A percentile compares a stretch with the other conserved stretches of the same genome.
These are phyloP conservation scores for Phytophthora aleatoria DNA, from an alignment of 352 stramenopile species.

Conservation along the genomic window DNA sequence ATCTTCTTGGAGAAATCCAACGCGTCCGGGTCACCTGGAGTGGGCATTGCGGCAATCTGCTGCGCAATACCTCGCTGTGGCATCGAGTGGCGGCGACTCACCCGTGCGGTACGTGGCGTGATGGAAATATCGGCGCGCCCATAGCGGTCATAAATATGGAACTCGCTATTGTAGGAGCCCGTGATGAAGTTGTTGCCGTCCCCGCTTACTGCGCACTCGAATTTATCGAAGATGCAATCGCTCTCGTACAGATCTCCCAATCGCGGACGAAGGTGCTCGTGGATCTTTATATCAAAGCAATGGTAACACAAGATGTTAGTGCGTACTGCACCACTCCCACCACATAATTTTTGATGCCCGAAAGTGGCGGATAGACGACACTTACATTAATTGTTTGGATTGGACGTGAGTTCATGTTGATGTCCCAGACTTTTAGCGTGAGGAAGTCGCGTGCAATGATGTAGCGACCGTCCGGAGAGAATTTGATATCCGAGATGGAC, in stretches of 20 bases:
- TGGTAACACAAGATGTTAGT: background rate
- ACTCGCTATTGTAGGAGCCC: slow-evolving; percentile 95
- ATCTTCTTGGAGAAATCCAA: slow-evolving; percentile 88
- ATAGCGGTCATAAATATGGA: slow-evolving; percentile 92
- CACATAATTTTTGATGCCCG: no score
- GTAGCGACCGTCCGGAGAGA: slow-evolving; percentile 93
- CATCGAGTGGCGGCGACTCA: slow-evolving; percentile 70
- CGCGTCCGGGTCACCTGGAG: slow-evolving; percentile 45
- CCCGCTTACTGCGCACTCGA: slow-evolving; percentile 91
- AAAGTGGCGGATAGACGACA: background rate
- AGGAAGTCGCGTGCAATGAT: slow-evolving; percentile 96
- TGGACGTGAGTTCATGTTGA: slow-evolving; percentile 94
- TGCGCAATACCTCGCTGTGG: slow-evolving; percentile 68
- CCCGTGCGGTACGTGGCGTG: slow-evolving; percentile 43
- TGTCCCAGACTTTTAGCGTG: slow-evolving; percentile 96
- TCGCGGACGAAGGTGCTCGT: slow-evolving; percentile 91
- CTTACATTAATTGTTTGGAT: slow-evolving; percentile 93
- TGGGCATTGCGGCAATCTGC: slow-evolving; percentile 50
- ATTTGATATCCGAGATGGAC: slow-evolving; percentile 95
- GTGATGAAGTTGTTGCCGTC: slow-evolving; percentile 94
- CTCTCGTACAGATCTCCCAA: slow-evolving; percentile 95
- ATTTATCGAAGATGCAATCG: slow-evolving; percentile 98
- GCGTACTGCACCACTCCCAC: background rate
- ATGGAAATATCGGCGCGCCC: slow-evolving; percentile 78
- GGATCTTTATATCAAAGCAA: slow-evolving; percentile 58